A percentile compares a stretch with the other conserved stretches of the same genome.
Conservation (phyloP, 805 yeast species). For the Saccharomyces cerevisiae region DNA sequence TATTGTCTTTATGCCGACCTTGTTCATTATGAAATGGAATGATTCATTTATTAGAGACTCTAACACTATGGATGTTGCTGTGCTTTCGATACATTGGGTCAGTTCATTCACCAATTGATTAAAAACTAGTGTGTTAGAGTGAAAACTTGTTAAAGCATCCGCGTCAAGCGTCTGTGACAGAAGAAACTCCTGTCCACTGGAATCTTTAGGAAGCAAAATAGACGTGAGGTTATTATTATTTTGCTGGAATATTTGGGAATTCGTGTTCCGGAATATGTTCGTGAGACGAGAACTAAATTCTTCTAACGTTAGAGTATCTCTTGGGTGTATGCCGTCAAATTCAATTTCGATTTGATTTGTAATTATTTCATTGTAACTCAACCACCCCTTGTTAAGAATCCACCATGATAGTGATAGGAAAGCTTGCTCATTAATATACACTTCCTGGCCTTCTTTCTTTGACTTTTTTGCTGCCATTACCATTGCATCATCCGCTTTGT, state of each 20-base stretch:
- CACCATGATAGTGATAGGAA: conserved; percentile 89
- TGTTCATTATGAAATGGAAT: conserved; percentile 23
- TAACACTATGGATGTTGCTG: conserved; percentile 21
- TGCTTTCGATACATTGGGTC: conserved; percentile 32
- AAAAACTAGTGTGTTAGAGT: conserved; percentile 27
- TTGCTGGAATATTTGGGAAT: conserved; percentile 30
- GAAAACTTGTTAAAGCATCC: conserved; percentile 30
- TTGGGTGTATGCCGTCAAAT: conserved; percentile 59
- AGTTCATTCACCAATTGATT: conserved; percentile 39
- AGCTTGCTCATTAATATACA: conserved; percentile 62
- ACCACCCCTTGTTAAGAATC: conserved; percentile 84
- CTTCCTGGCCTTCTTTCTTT: conserved; percentile 26
- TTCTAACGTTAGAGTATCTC: conserved; percentile 56
- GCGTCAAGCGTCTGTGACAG: conserved; percentile 45
- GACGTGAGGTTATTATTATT: not conserved
- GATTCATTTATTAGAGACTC: conserved; percentile 26
- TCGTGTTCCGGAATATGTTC: conserved; percentile 27
- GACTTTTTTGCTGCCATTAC: conserved; percentile 1
- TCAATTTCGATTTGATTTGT: conserved; percentile 49
- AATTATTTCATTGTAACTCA: conserved; percentile 43
- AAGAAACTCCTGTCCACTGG: conserved; percentile 43
- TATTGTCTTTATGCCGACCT: conserved; percentile 14
- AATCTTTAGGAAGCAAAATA: conserved; percentile 41
- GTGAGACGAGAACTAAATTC: conserved; percentile 46
- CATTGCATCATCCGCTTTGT: not conserved